Conservation (phyloP, 768 basidiomycete genomes). For the Lentinula boryana region DNA sequence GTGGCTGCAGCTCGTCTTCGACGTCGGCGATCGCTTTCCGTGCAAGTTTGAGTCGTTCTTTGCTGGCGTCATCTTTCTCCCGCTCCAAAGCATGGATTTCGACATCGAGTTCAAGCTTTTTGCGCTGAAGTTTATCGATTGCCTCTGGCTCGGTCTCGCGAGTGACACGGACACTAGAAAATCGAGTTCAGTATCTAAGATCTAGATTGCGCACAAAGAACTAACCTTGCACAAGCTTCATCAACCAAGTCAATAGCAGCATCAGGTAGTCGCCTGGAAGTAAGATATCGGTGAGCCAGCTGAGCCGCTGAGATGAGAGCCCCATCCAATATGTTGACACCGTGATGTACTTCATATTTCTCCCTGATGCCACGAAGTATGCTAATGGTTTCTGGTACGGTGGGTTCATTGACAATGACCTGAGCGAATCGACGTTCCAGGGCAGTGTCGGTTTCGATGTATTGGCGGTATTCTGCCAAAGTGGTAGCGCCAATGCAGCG, state of each 20-base stretch:
- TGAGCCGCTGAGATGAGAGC: constrained; percentile 87
- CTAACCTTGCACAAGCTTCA: constrained; percentile 84
- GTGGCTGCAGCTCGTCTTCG: constrained; percentile 77
- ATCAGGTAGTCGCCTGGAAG: constrained; percentile 73
- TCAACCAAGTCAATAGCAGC: constrained; percentile 90
- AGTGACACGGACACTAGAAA: constrained; percentile 74
- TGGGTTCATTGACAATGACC: constrained; percentile 88
- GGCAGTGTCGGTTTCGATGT: constrained; percentile 90
- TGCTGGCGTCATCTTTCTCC: constrained; percentile 85
- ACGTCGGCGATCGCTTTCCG: constrained; percentile 77
- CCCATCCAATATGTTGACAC: constrained; percentile 83
- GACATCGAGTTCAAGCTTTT: constrained; percentile 86
- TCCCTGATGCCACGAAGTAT: constrained; percentile 87
- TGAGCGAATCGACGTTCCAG: constrained; percentile 91
- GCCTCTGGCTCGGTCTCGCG: constrained; percentile 93
- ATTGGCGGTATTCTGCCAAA: constrained; percentile 85
- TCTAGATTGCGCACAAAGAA: not conserved
- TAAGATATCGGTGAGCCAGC: constrained; percentile 90
- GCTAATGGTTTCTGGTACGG: constrained; percentile 83
- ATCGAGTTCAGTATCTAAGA: not conserved
- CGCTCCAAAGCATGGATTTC: constrained; percentile 93
- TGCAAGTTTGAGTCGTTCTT: constrained; percentile 70
- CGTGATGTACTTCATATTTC: constrained; percentile 90
- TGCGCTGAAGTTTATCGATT: constrained; percentile 86
- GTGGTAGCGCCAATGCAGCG: constrained; percentile 89